Conservation (phyloP, 495 filamentous ascomycete genomes). For the Penicillium canariense region DNA sequence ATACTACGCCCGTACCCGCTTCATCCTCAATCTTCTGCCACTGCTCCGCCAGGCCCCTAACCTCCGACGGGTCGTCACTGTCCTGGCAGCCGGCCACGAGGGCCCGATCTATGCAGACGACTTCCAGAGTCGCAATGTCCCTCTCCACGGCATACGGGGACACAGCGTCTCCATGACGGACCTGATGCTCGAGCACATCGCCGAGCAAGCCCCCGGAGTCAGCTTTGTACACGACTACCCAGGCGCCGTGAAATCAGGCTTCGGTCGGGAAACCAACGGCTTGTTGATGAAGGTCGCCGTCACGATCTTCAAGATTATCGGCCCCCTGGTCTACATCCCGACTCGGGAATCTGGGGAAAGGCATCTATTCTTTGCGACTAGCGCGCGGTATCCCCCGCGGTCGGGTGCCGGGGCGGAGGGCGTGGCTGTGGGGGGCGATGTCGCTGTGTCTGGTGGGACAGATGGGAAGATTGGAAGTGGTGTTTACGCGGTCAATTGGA, state of each 20-base stretch:
- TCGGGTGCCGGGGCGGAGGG: slow-evolving; percentile 21
- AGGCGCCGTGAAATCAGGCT: neutral
- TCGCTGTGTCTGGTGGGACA: slow-evolving; percentile 36
- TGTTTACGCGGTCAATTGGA: slow-evolving; percentile 48
- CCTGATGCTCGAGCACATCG: slow-evolving; percentile 48
- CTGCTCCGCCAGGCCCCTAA: slow-evolving; percentile 43
- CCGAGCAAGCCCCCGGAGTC: slow-evolving; percentile 23
- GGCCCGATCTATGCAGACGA: slow-evolving; percentile 49
- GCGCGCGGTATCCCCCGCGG: slow-evolving; percentile 43
- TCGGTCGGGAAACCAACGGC: slow-evolving; percentile 6
- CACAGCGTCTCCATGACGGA: slow-evolving; percentile 49
- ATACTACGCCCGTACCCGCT: slow-evolving; percentile 64
- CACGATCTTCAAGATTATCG: slow-evolving; percentile 20
- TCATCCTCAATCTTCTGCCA: slow-evolving; percentile 62
- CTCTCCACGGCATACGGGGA: slow-evolving; percentile 15
- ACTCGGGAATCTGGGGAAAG: slow-evolving; percentile 51
- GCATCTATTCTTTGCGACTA: slow-evolving; percentile 54
- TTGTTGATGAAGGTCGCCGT: neutral
- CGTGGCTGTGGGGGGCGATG: slow-evolving; percentile 29
- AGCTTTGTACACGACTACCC: slow-evolving; percentile 11
- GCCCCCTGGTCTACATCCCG: slow-evolving; percentile 30
- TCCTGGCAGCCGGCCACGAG: slow-evolving; percentile 55
- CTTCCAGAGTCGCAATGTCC: slow-evolving; percentile 33
- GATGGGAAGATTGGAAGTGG: slow-evolving; percentile 50
- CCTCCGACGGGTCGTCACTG: slow-evolving; percentile 58